Base-by-base conservation (phyloP, 129 eudicot genomes). In the Scalesia atractyloides region DNA sequence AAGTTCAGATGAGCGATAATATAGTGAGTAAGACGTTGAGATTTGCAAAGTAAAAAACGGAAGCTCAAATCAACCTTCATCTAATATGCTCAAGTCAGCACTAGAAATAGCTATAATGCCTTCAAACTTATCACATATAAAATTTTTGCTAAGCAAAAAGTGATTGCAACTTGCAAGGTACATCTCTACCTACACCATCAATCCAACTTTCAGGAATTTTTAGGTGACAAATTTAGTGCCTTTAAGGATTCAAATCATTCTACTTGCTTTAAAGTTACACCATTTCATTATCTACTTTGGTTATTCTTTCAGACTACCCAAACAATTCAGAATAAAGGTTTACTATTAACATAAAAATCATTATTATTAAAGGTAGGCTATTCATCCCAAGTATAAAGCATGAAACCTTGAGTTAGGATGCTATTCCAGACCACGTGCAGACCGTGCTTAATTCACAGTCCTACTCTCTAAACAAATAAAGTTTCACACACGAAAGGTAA, bases 21-120 rank as follows among this genome's bases (percentile, higher is more conserved):
- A 12, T 20, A 57, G 2, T 22, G 36, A 57, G 34, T 57, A 57
- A 57, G 22, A 5, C 11, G 36, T 9, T 19, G 36, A 6, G n/a
- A 22, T 3, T 11, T 20, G 6, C 34, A 9, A 7, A 18, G 34
- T 56, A 20, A 20, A 56, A 56, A 56, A 56, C 34, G 34, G 62
- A 56, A 5, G 62, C 34, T 56, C 62, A 56, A 56, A 56, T 56
- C 62, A 56, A 9, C 14, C 34, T 56, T 56, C 62, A 56, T 56
- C 62, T 56, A 18, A 56, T 7, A 56, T 56, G 62, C 62, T 53
- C 60, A 53, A 26, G 60, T 53, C 60, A 18, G 26, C 30, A 18
- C 60, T 54, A 54, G 13, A 18, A 18, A 53, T 9, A 12, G 19
- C 8, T 53, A 53, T 8, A 16, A 53, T 53, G 60, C 62, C 14